Evolutionary conservation across 2,329 filamentous ascomycete species (phyloP), one percentile per base, ranked within the genome.

Genomic region (Rosellinia necatrix): DNA sequence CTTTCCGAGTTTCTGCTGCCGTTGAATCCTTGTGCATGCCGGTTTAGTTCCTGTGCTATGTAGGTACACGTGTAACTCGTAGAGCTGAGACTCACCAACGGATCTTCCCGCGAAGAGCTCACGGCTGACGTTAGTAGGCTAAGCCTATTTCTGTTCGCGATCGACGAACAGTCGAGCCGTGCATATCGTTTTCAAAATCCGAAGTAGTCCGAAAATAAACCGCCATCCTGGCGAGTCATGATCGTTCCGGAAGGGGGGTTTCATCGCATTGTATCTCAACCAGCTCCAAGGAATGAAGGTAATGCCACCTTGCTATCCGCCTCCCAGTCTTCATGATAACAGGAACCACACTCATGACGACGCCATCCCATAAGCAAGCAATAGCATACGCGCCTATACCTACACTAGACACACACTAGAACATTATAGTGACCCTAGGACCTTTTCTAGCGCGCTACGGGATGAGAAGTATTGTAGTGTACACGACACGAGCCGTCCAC

Each of bases 41-140:
- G 30, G 2, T 17, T 1, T 29, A 6, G 2, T 13, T n/a, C 9
- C 5, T 30, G 21, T 17, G 24, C 3, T 17, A 27, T 10, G 21
- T 21, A 43, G 22, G n/a, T n/a, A n/a, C 21, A 49, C 52, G 22
- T 24, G 27, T 15, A 30, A 6, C 25, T 38, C 43, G 15, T 13
- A 15, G 13, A 47, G 41, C 41, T 37, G 41, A 40, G 25, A 32
- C 34, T 55, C 24, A 25, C 32, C 30, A 48, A 56, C 59, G 59
- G 59, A 52, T 58, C 59, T 59, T 53, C 56, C 56, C 59, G 59
- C 47, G 30, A 53, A 42, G 47, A 44, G 48, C 34, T 58, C 38
- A 38, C 49, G 44, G 37, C 52, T 59, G 42, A 59, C 59, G 43
- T 48, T 24, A 38, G 32, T 27, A 24, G 27, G 41, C 55, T 49